Percentiles rank a stretch among this genome's conserved stretches.
phyloP scores from a whole-genome alignment of 1,284 basidiomycete species.

The Hymenochaete sp. region DNA sequence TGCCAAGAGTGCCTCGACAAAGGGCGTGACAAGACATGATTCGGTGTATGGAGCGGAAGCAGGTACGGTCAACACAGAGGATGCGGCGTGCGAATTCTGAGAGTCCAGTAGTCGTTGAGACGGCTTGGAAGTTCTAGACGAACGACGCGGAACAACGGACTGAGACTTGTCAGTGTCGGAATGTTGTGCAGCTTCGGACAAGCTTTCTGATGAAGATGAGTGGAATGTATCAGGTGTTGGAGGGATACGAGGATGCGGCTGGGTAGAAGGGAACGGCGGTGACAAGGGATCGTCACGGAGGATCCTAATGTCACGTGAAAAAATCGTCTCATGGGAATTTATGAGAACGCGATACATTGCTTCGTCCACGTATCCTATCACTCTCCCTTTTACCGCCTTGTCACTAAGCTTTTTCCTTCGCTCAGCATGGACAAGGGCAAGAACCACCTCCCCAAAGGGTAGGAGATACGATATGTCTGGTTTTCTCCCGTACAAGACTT shows the following conservation, averaged over 20 bases:
- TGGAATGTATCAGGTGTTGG: neutral
- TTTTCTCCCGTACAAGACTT: too few species aligned
- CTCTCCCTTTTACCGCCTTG: neutral
- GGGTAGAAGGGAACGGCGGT: neutral
- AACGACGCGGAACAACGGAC: neutral
- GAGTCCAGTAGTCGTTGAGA: too few species aligned
- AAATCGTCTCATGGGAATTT: neutral
- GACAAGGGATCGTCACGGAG: neutral
- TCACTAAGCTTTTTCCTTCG: constrained; percentile 1
- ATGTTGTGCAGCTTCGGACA: neutral
- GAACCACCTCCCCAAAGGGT: too few species aligned
- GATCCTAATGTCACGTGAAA: constrained; percentile 5
- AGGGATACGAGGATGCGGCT: too few species aligned
- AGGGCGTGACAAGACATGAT: neutral
- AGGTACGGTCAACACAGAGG: too few species aligned
- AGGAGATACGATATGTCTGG: too few species aligned
- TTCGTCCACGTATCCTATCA: constrained; percentile 3
- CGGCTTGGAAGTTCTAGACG: neutral
- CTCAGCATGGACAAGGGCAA: neutral
- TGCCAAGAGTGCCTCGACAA: neutral
- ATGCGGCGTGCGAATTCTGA: too few species aligned
- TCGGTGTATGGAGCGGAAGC: neutral
- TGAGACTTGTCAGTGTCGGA: too few species aligned
- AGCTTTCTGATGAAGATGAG: neutral
- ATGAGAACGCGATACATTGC: constrained; percentile 3